Percentiles rank a stretch among this genome's conserved stretches.
phyloP scores from a whole-genome alignment of 768 basidiomycete genomes.

The Sporobolomyces pararoseus region DNA sequence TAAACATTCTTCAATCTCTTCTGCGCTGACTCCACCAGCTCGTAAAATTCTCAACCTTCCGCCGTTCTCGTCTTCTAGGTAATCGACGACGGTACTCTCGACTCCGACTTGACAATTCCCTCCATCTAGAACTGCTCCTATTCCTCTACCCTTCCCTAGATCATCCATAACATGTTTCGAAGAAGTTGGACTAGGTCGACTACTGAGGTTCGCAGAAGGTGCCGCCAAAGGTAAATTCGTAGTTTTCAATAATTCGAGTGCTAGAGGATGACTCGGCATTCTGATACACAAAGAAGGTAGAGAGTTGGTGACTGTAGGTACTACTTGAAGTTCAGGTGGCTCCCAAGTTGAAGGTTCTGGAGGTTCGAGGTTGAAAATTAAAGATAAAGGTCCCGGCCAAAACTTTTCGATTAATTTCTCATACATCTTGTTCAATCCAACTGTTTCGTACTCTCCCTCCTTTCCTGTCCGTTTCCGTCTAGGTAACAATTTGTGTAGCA shows the following conservation, averaged over 20 bases:
- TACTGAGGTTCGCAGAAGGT: conserved; percentile 90
- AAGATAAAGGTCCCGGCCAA: conserved; percentile 92
- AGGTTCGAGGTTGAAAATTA: conserved; percentile 66
- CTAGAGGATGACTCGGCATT: conserved; percentile 91
- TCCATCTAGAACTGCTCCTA: conserved; percentile 82
- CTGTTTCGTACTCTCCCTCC: conserved; percentile 60
- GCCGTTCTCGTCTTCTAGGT: conserved; percentile 57
- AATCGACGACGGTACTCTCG: conserved; percentile 94
- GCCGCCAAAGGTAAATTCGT: conserved; percentile 77
- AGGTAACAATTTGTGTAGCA: conserved; percentile 76
- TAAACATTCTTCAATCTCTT: conserved; percentile 63
- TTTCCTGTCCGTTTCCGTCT: conserved; percentile 60
- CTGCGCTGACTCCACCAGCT: conserved; percentile 88
- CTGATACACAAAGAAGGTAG: conserved; percentile 76
- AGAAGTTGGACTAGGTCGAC: conserved; percentile 87
- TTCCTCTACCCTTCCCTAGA: conserved; percentile 55
- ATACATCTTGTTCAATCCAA: conserved; percentile 62
- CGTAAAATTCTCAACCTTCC: conserved; percentile 72
- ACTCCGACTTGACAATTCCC: conserved; percentile 82
- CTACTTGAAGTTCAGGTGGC: conserved; percentile 54
- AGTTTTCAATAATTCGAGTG: conserved; percentile 76
- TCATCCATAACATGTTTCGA: conserved; percentile 80
- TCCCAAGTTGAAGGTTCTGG: conserved; percentile 45
- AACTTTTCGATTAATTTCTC: conserved; percentile 70
- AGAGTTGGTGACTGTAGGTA: conserved; percentile 70